Conservation (phyloP, 192 early-diverging fungal genomes). For the Coemansia sp. region DNA sequence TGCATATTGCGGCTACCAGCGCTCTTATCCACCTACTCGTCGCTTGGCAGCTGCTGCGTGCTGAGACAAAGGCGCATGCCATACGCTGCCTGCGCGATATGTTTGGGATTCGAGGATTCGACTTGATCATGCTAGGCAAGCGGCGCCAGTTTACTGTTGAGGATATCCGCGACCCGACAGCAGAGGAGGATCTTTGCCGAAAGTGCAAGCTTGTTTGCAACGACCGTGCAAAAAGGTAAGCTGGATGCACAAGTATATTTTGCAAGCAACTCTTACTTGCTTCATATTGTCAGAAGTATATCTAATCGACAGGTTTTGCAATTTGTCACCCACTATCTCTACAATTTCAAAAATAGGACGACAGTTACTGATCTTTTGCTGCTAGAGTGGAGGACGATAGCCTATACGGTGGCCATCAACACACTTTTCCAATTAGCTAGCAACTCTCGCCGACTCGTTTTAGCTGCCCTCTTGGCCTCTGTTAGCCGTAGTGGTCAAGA, state of each 20-base stretch:
- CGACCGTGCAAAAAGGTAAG: background rate
- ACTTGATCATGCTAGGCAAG: background rate
- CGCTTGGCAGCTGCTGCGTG: background rate
- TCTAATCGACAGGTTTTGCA: background rate
- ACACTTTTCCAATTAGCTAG: background rate
- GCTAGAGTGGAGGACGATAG: background rate
- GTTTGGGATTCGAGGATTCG: background rate
- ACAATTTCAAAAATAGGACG: background rate
- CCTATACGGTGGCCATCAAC: background rate
- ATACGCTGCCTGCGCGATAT: background rate
- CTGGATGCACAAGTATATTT: no score
- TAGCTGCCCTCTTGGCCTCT: background rate
- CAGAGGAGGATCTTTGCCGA: background rate
- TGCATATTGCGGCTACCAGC: background rate
- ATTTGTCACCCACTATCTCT: background rate
- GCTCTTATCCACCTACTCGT: background rate
- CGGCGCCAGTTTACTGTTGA: background rate
- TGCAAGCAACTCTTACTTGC: background rate
- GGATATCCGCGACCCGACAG: background rate
- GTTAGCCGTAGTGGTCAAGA: background rate
- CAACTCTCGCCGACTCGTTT: constrained; percentile 2
- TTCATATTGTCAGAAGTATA: background rate
- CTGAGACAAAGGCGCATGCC: background rate
- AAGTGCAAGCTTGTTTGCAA: background rate
- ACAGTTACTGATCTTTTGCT: background rate